These are phyloP conservation scores for Pichia sp. DNA, from an alignment of 1,139 yeast genomes.

Conservation along the genomic window DNA sequence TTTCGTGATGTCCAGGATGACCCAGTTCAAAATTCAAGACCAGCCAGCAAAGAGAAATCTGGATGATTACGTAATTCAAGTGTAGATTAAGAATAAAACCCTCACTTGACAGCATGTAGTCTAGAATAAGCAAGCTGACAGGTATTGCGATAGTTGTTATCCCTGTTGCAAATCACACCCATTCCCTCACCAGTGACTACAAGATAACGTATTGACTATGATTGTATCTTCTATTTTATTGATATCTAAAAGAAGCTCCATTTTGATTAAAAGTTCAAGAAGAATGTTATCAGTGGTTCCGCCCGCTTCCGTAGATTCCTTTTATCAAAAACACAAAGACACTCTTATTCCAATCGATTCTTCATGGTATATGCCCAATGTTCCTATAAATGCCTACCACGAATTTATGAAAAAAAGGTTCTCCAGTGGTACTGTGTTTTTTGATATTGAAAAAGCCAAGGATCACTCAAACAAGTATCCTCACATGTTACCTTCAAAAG, in stretches of 20 bases:
- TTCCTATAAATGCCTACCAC: slow-evolving; percentile 51
- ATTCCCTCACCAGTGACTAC: not conserved
- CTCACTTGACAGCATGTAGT: too few species aligned
- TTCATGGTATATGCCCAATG: slow-evolving; percentile 89
- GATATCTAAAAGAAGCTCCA: not conserved
- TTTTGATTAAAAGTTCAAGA: not conserved
- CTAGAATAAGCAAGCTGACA: too few species aligned
- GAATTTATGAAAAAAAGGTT: slow-evolving; percentile 60
- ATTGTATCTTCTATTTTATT: not conserved
- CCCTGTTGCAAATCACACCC: too few species aligned
- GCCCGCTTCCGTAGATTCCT: slow-evolving; percentile 22
- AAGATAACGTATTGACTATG: not conserved
- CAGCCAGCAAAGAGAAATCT: not conserved
- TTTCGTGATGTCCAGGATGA: not conserved
- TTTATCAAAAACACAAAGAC: slow-evolving; percentile 12
- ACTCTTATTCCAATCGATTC: slow-evolving; percentile 71
- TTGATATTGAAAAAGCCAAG: slow-evolving; percentile 72
- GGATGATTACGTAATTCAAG: too few species aligned
- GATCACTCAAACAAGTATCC: slow-evolving; percentile 62
- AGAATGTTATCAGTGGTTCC: slow-evolving; percentile 15
- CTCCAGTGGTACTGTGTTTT: slow-evolving; percentile 60
- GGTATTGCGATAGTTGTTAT: too few species aligned
- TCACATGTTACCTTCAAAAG: slow-evolving; percentile 76
- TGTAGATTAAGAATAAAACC: too few species aligned
- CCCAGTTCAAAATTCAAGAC: not conserved